Evolutionary conservation across 1,139 yeast species (phyloP).

Genomic region (Ogataea hybrid): DNA sequence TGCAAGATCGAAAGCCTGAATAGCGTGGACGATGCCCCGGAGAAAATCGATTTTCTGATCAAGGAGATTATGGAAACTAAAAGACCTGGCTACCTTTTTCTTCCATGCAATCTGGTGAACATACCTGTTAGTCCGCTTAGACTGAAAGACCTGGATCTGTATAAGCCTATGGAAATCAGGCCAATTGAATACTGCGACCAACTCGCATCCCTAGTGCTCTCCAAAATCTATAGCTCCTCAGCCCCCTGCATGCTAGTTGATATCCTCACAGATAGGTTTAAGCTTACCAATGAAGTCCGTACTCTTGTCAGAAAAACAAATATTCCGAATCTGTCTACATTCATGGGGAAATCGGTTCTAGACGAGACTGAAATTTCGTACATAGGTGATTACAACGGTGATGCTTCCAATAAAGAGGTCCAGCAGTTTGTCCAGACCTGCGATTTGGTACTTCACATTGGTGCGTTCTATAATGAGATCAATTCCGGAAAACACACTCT

Average conservation of each 20-base stretch:
- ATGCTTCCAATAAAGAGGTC: constrained; percentile 43
- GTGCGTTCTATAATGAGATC: constrained; percentile 51
- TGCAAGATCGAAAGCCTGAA: constrained; percentile 58
- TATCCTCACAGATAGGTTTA: constrained; percentile 58
- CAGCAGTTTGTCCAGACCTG: constrained; percentile 36
- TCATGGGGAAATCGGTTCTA: constrained; percentile 53
- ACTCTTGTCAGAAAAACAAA: constrained; percentile 44
- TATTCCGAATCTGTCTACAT: constrained; percentile 46
- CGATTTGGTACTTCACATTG: constrained; percentile 52
- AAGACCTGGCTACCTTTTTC: constrained; percentile 76
- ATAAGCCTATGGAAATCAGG: constrained; percentile 1
- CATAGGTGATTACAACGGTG: constrained; percentile 66
- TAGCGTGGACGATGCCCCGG: constrained; percentile 45
- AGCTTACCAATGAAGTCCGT: constrained; percentile 40
- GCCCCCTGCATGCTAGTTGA: constrained; percentile 69
- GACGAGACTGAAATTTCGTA: constrained; percentile 60
- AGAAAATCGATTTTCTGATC: constrained; percentile 64
- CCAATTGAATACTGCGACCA: constrained; percentile 24
- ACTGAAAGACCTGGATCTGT: constrained; percentile 12
- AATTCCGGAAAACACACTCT: constrained; percentile 47
- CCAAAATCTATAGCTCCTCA: constrained; percentile 47
- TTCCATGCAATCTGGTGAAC: constrained; percentile 70
- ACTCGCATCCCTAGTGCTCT: constrained; percentile 47
- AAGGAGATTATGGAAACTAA: constrained; percentile 51
- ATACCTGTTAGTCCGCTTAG: constrained; percentile 38